These are phyloP conservation scores for Fusarium hainanense DNA, from an alignment of 2,329 filamentous ascomycete species.

Conservation along the genomic window DNA sequence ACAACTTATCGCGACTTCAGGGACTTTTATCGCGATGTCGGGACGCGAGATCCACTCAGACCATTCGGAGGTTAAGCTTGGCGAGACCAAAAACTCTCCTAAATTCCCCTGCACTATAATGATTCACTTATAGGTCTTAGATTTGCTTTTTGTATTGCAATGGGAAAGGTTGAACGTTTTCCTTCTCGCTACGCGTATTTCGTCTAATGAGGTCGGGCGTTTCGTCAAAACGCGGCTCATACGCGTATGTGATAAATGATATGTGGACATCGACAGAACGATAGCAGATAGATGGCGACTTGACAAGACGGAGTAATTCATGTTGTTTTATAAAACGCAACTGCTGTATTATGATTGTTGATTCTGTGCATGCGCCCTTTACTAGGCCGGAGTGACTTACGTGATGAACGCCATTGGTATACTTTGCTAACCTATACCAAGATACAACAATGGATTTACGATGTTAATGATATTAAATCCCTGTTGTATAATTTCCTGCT, in stretches of 20 bases:
- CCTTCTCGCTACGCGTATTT: not conserved
- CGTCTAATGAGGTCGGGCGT: rapidly evolving
- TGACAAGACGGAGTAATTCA: not conserved
- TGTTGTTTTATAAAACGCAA: not conserved
- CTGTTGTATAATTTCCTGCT: too few relatives aligned
- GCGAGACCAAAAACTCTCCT: not conserved
- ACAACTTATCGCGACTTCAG: not conserved
- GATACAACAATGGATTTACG: too few relatives aligned
- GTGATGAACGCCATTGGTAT: too few relatives aligned
- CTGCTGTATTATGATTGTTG: too few relatives aligned
- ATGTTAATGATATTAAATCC: too few relatives aligned
- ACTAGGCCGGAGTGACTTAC: too few relatives aligned
- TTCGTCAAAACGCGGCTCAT: not conserved
- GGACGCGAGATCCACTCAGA: not conserved
- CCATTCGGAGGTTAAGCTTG: not conserved
- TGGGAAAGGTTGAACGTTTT: not conserved
- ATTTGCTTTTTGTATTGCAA: not conserved
- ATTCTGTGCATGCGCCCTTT: too few relatives aligned
- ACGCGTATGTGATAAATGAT: not conserved
- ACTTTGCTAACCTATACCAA: too few relatives aligned
- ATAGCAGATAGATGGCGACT: not conserved
- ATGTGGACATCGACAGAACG: rapidly evolving
- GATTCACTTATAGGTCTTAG: not conserved
- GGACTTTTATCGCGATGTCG: not conserved
- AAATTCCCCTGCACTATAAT: not conserved